Base-by-base conservation (phyloP, 2,329 filamentous ascomycete species). In the Phaeomoniella chlamydospora region DNA sequence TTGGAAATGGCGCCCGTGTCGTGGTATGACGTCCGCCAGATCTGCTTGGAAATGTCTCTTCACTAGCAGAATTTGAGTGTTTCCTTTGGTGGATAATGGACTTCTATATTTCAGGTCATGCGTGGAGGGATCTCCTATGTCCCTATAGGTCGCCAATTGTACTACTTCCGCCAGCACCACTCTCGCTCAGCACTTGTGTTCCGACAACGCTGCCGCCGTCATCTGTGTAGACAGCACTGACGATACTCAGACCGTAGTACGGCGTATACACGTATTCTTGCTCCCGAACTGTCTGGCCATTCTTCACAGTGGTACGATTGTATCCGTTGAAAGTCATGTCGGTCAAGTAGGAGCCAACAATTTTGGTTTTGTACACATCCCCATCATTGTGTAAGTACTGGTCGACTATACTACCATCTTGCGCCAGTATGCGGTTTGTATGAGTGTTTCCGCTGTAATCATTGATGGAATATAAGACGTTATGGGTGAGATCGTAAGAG, bases 381-480 rank as follows among this genome's bases (percentile, higher is more conserved):
- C 70, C 71, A 41, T 64, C 51, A 45, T 74, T 73, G 49, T 74
- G 62, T 3, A 74, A 58, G 30, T 49, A 63, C 41, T 70, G 57
- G 43, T 74, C 69, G 37, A 68, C 58, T 34, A 74, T 63, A 39
- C 58, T 62, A 29, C 71, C 70, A 42, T 68, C 65, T 50, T 74
- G 70, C 3, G 59, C 63, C 4, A 74, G 55, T 4, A 73, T 53
- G 29, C 69, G 66, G 50, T 76, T 74, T 22, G 67, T 73, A 52
- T 70, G 67, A 26, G 57, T 61, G 39, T 67, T 61, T 13, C 70
- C 70, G 11, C 57, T 58, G 50, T 73, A 77, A 56, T 77, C 65
- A 54, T 75, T 74, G 49, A 73, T 52, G 17, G 67, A 70, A 54
- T 72, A 76, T 19, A 77, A 63, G 40, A 77, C 68, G 48, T 72